Percentiles rank a stretch among this genome's conserved stretches.
phyloP scores from a whole-genome alignment of 129 eudicot species.

The Rutidosis leptorrhynchoides region DNA sequence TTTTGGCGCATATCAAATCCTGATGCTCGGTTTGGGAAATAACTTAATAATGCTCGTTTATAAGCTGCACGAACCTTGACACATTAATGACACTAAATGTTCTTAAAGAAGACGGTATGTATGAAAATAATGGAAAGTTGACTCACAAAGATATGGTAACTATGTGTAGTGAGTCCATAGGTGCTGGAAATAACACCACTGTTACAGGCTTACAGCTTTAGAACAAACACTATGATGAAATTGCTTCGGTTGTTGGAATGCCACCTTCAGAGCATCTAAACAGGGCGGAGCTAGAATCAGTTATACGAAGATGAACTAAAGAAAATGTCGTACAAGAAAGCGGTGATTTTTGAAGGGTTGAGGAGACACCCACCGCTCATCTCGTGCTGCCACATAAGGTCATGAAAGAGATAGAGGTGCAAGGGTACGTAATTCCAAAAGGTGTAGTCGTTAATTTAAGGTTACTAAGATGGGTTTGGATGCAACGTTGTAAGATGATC shows the following conservation, averaged over 20 bases:
- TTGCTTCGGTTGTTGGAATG: constrained; percentile 35
- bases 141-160: constrained; percentile 44
- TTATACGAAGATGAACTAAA: constrained; percentile 46
- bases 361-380: constrained; percentile 66
- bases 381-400: constrained; percentile 50
- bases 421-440: constrained; percentile 42
- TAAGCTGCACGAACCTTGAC: too few relatives aligned
- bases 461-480: constrained; percentile 63
- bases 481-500: constrained; percentile 49
- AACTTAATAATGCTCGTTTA: too few relatives aligned
- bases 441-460: constrained; percentile 43
- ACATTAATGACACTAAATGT: constrained; percentile 34
- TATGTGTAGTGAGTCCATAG: constrained; percentile 50
- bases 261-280: too few relatives aligned
- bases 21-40: too few relatives aligned
- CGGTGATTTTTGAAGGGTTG: constrained; percentile 49
- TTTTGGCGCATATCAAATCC: too few relatives aligned
- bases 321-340: constrained; percentile 52
- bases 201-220: constrained; percentile 50
- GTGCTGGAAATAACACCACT: constrained; percentile 61
- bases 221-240: constrained; percentile 54
- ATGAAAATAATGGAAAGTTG: constrained; percentile 30
- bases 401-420: constrained; percentile 39
- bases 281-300: neutral
- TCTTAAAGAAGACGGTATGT: constrained; percentile 28